Percentiles rank a stretch among this genome's conserved stretches.
Conservation (phyloP, 2,329 filamentous ascomycete genomes). For the Polytolypa hystricis region DNA sequence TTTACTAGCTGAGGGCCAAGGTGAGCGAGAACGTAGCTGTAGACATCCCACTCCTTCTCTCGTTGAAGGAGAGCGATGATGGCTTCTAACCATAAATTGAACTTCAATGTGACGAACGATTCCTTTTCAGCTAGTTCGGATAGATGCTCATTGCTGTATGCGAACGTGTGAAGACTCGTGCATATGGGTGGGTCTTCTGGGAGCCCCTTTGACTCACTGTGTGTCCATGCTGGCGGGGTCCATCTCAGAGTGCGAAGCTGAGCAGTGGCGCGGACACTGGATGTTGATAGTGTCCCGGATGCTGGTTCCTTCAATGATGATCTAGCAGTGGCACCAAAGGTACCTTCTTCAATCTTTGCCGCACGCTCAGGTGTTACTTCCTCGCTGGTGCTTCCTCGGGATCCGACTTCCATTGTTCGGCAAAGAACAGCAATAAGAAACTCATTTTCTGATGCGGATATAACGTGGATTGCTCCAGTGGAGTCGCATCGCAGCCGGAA, state of each 20-base stretch:
- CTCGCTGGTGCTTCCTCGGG: constrained; percentile 33
- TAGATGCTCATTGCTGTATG: constrained; percentile 31
- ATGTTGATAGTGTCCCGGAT: constrained; percentile 20
- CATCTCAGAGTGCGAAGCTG: constrained; percentile 24
- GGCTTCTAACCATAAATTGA: constrained; percentile 63
- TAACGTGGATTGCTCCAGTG: constrained; percentile 63
- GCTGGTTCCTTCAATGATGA: constrained; percentile 22
- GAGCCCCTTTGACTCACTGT: constrained; percentile 42
- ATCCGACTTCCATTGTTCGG: constrained; percentile 46
- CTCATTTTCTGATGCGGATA: constrained; percentile 58
- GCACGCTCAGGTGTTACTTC: constrained; percentile 27
- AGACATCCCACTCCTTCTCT: constrained; percentile 79
- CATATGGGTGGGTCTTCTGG: constrained; percentile 41
- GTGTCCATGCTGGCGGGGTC: constrained; percentile 45
- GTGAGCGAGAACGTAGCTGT: constrained; percentile 80
- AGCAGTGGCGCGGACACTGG: constrained; percentile 23
- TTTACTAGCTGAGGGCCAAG: constrained; percentile 82
- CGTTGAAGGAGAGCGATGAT: constrained; percentile 63
- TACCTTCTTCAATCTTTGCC: constrained; percentile 27
- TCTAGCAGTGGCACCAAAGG: constrained; percentile 18
- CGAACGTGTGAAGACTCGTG: constrained; percentile 42
- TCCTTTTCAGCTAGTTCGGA: constrained; percentile 20
- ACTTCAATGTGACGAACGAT: constrained; percentile 40
- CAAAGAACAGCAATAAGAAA: constrained; percentile 61
- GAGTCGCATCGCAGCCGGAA: constrained; percentile 78